Base-by-base conservation (phyloP, 495 filamentous ascomycete species). In the Glonium stellatum region DNA sequence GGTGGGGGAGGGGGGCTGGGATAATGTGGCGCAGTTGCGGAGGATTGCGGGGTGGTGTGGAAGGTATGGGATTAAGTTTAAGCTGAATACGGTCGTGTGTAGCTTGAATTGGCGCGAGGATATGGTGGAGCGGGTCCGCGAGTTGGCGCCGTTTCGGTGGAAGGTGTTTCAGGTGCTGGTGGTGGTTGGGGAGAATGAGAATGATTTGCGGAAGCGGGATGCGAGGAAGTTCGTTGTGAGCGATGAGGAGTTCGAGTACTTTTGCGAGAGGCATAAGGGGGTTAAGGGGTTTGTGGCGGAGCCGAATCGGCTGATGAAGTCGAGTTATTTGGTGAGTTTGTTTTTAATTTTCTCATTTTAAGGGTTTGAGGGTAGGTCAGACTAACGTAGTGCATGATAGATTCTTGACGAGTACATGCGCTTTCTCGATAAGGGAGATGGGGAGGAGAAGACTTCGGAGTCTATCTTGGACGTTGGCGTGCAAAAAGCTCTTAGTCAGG, bases 11-110 rank as follows among this genome's bases (percentile, higher is more conserved):
- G 63, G 54, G 8, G 72, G 64, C 1, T 78, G 76, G 11, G 61
- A 72, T 27, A 78, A 83, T 47, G 73, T 82, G 10, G 25, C 58
- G 34, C 72, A 74, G 23, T 64, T 84, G 18, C 73, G 69, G 41
- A 37, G 66, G 9, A 73, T 83, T 50, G 66, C 73, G 4, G 65
- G 63, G 10, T 76, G 76, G 69, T 84, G 82, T 62, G 63, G 63
- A 3, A 52, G 77, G 57, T 72, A 74, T 13, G 73, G 74, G 0
- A 74, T 83, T 65, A 78, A 76, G 67, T 82, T 84, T 70, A 83
- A 84, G 71, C 62, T 84, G 57, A 84, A 83, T 65, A 84, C 82
- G 5, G 81, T 83, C 0, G 73, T 84, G 18, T 76, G 75, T 57
- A 69, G 55, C 11, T 69, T 75, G 54, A 84, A 84, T 51, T 76